These are phyloP conservation scores for Phanerochaete carnosa DNA, from an alignment of 768 basidiomycete genomes.

Conservation along the genomic window DNA sequence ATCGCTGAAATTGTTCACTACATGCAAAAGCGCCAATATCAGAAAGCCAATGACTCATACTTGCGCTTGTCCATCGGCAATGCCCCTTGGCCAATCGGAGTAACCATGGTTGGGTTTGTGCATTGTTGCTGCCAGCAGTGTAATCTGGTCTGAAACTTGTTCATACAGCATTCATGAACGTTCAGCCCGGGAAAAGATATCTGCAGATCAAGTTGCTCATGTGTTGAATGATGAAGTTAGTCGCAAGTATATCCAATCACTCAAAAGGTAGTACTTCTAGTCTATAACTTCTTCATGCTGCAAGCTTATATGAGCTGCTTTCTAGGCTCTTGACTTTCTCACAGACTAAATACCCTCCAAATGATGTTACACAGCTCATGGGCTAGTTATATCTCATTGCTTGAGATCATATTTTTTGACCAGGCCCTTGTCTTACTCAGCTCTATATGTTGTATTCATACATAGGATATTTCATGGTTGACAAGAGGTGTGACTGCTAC, in stretches of 20 bases:
- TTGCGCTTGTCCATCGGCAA: slow-evolving; percentile 96
- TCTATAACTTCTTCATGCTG: neutral
- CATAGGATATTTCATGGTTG: too few species aligned
- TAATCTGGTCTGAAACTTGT: neutral
- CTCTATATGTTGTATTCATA: neutral
- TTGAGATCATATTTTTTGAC: neutral
- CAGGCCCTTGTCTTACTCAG: neutral
- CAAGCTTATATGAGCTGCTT: neutral
- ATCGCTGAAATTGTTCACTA: slow-evolving; percentile 93
- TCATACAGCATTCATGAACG: slow-evolving; percentile 86
- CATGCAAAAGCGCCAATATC: slow-evolving; percentile 96
- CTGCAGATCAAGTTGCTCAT: slow-evolving; percentile 94
- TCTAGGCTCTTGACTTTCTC: slow-evolving; percentile 87
- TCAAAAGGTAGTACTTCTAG: slow-evolving; percentile 93
- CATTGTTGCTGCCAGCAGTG: neutral
- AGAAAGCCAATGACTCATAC: slow-evolving; percentile 95
- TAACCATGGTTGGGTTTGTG: slow-evolving; percentile 96
- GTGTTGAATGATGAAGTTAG: slow-evolving; percentile 99
- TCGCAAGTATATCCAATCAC: slow-evolving; percentile 96
- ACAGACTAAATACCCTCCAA: slow-evolving; percentile 94
- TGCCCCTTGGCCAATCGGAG: slow-evolving; percentile 99
- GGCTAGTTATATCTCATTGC: slow-evolving; percentile 42
- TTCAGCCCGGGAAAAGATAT: slow-evolving; percentile 97
- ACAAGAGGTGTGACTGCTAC: too few species aligned
- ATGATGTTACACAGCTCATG: slow-evolving; percentile 90